Evolutionary conservation across 2,329 filamentous ascomycete species (phyloP), one percentile per base, ranked within the genome.

Genomic region (Chaetomiaceae sp.): DNA sequence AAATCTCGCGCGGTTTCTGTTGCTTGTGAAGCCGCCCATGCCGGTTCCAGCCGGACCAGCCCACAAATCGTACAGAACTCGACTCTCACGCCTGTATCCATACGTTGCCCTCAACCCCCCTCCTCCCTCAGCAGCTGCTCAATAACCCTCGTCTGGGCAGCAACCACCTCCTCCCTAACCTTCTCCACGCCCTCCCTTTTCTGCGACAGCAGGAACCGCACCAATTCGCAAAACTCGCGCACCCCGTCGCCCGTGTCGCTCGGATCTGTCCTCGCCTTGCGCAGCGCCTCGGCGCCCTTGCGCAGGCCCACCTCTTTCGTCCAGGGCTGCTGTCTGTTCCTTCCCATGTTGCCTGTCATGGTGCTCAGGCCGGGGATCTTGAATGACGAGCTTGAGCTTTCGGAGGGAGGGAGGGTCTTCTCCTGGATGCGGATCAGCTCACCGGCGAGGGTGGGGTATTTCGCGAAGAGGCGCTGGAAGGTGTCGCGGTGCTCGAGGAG

Each of bases 191-290:
- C 59, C 20, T 61, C 64, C 33, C 68, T 65, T 14, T 62, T 62
- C 4, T 36, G 69, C 38, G 58, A 55, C 20, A 83, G 69, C 31
- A 83, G 66, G 52, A 76, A 71, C 44, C 77, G 62, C 17, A 85
- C 74, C 20, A 85, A 69, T 56, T 81, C 79, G 43, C 76, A 78
- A 62, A 83, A 87, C 66, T 85, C 83, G 48, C 78, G 71, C 27
- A 87, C 71, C 4, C 73, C 82, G 59, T 84, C 80, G 27, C 81
- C 81, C 53, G 78, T 77, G 59, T 78, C 75, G n/a, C 76, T 74
- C 1, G 75, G 72, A 27, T 74, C 72, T 29, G 71, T 70, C 53
- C 78, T 72, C 31, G 78, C 77, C 50, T 68, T 72, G 38, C 76
- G 75, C 54, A 87, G 68, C 14, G 75, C 76, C 19, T 76, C 72